Base-by-base conservation (phyloP, 352 stramenopile species). In the Aphanomyces invadans region DNA sequence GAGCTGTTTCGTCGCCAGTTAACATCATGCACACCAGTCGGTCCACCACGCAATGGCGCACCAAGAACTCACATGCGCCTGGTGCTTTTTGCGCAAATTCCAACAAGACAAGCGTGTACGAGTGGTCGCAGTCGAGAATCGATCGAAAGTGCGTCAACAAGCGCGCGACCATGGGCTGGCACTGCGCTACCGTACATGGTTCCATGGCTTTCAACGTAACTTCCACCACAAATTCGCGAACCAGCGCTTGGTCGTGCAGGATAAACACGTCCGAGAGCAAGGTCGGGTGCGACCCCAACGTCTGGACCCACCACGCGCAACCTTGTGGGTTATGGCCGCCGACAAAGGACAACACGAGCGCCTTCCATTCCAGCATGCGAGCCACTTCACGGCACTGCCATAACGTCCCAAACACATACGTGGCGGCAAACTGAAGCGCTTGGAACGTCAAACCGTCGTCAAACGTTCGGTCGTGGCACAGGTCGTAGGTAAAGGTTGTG, bases 331-430 rank as follows among this genome's bases (percentile, higher is more conserved):
- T 95, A 83, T 21, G 84, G 80, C 33, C 83, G 0, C 2, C 76
- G 42, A 91, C 92, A n/a, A 95, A 69, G 0, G 77, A 70, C 21
- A 83, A 73, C 5, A 95, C 68, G n/a, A 83, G 74, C 0, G 77
- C 71, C 51, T 77, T 81, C 87, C 87, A 95, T 68, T 84, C 80
- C 17, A 89, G 68, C n/a, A 94, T 75, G 21, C 81, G 80, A 17
- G 73, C 75, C 3, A 90, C 73, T 63, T 92, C 75, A 1, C 80
- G 80, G n/a, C 75, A 83, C 70, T 94, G 87, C 85, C 81, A 93
- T 26, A 94, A 57, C 12, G 87, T 95, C 23, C 87, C 87, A 65
- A 94, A 95, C 3, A 92, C 84, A 69, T 94, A 95, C 56, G 84
- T 86, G 11, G 83, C 92, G 4, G 81, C 81, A 25, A 90, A 78